Base-by-base conservation (phyloP, 2,329 filamentous ascomycete species). In the Microdochium paspali region DNA sequence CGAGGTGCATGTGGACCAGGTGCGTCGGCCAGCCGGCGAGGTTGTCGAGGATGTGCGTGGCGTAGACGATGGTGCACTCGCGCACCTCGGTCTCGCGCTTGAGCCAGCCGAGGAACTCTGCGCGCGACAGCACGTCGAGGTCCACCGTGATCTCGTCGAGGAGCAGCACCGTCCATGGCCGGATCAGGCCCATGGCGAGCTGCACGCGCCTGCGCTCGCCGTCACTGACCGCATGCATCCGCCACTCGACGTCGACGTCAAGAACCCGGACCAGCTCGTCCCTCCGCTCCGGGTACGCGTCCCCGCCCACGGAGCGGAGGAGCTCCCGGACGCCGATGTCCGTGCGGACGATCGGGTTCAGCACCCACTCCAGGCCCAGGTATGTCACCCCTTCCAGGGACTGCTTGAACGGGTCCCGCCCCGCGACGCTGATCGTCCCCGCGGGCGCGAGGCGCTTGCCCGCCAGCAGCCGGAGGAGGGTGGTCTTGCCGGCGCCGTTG, bases 111-210 rank as follows among this genome's bases (percentile, higher is more conserved):
- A 98, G 74, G 64, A 98, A 98, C 62, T 90, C 84, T 57, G 82
- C 83, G 15, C 93, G 79, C 47, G 81, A 87, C 50, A 96, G 76
- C 49, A 98, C 77, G 66, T 98, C 93, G 51, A 98, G 72, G 65
- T 98, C 93, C 9, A 98, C 93, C 1, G 93, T 98, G 64, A 97
- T 95, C 66, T 97, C 91, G 62, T 98, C 93, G 35, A 98, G 77
- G 46, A 98, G 73, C 24, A 98, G 72, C 3, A 98, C 85, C 10
- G 81, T 83, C 93, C 93, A 98, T 1, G 93, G 93, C 3, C 91
- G 76, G 42, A 98, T 68, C 9, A 98, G 73, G 0, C 93, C 93
- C 93, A 98, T 98, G 51, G 90, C 90, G 7, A 98, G 76, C 71
- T 98, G 93, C 5, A 98, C 93, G 18, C 93, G 77, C 15, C 93